These are phyloP conservation scores for Smallanthus sonchifolius DNA, from an alignment of 129 eudicot species.

Conservation along the genomic window DNA sequence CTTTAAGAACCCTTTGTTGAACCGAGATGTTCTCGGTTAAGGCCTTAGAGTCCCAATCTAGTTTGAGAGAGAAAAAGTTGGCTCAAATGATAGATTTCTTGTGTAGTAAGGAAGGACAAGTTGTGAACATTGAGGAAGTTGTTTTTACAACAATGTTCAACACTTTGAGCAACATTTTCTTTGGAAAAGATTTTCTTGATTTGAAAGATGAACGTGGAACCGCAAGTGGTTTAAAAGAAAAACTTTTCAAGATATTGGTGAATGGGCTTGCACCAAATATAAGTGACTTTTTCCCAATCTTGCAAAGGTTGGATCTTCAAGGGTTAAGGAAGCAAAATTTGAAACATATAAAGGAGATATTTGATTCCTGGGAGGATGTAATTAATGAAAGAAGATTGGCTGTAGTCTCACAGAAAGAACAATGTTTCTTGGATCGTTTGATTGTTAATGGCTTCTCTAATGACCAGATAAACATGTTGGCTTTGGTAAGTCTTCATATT, in stretches of 20 bases:
- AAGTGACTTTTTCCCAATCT: slow-evolving; percentile 4
- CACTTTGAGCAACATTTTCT: slow-evolving; percentile 14
- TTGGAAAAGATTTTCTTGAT: slow-evolving; percentile 19
- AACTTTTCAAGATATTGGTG: slow-evolving; percentile 1
- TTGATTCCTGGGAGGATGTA: slow-evolving; percentile 5
- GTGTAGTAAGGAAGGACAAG: slow-evolving; percentile 18
- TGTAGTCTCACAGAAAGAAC: not conserved
- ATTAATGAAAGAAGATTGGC: not conserved
- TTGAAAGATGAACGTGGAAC: not conserved
- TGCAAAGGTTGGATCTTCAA: slow-evolving; percentile 19
- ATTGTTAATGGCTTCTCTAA: slow-evolving; percentile 16
- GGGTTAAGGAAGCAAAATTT: not conserved
- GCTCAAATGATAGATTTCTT: slow-evolving; percentile 18
- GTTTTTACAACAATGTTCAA: slow-evolving; percentile 32
- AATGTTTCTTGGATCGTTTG: not conserved
- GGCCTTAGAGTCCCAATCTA: slow-evolving; percentile 31
- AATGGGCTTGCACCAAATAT: slow-evolving; percentile 10
- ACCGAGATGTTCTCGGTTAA: slow-evolving; percentile 22
- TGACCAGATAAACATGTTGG: slow-evolving; percentile 11
- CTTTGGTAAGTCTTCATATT: slow-evolving; percentile 11
- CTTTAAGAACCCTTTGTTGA: slow-evolving; percentile 20
- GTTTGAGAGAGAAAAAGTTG: slow-evolving; percentile 12
- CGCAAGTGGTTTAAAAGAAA: slow-evolving; percentile 18
- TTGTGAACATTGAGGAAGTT: slow-evolving; percentile 27
- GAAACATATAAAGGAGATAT: slow-evolving; percentile 5